Evolutionary conservation across 179 eudicot species (phyloP), one percentile per base, ranked within the genome.

Genomic region (Patellifolia procumbens): DNA sequence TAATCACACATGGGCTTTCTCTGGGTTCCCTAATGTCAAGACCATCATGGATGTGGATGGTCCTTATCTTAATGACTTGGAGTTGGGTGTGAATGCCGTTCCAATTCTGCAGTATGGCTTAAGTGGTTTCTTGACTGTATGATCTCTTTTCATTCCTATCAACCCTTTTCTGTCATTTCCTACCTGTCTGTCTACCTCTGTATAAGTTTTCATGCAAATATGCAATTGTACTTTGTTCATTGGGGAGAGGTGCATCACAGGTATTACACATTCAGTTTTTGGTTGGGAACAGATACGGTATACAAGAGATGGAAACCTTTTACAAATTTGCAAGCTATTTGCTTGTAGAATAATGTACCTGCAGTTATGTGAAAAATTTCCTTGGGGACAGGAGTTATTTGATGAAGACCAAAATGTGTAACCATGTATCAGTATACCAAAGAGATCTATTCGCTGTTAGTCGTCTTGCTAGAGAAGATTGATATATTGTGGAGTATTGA

Each of bases 1-100:
- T 84, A 96, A 96, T 83, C 99, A 96, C 85, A 80, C 98, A 55
- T 96, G 98, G 99, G 99, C 99, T 55, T 91, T 94, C 83, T 86
- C 97, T 17, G 99, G 99, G 82, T 94, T 94, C 81, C 99, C 99
- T 80, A 87, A 94, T 94, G 90, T 91, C 80, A 88, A 84, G 78
- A 74, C 87, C 76, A 96, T 96, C 74, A 96, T 96, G 99, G 99
- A 96, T 78, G 80, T 84, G 16, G 91, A 94, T 84, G 98, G 99
- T 63, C 96, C 99, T 74, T 96, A 85, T 89, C 88, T 94, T 68
- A 88, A 96, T 86, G 99, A 96, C 79, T 88, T 96, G 89, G 91
- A 87, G 75, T 85, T 96, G 84, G 99, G 99, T 69, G 90, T 90
- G 46, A 94, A 85, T 74, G 60, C 80, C 26, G 65, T 91, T 73